These are phyloP conservation scores for Fusarium sacchari DNA, from an alignment of 2,329 filamentous ascomycete genomes.

Conservation along the genomic window DNA sequence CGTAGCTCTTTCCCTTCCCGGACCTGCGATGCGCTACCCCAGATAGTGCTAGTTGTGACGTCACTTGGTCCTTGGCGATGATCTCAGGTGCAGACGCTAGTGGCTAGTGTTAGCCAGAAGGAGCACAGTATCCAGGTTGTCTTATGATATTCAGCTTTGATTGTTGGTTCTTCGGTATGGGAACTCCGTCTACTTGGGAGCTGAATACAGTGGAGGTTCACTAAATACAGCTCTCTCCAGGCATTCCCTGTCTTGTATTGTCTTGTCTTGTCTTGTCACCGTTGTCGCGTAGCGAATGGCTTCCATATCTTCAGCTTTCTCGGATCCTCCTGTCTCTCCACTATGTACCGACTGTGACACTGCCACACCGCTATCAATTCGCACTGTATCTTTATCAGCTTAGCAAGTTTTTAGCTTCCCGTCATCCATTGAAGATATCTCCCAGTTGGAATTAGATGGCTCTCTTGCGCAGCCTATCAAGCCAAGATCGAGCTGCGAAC, in stretches of 20 bases:
- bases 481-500: background rate
- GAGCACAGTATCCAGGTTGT: conserved; percentile 11
- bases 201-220: background rate
- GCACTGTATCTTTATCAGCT: conserved; percentile 29
- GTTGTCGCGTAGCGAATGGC: background rate
- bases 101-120: background rate
- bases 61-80: conserved; percentile 38
- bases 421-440: background rate
- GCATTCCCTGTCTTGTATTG: background rate
- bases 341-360: background rate
- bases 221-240: background rate
- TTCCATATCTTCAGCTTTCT: conserved; percentile 4
- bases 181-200: conserved; percentile 1
- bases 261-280: background rate
- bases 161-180: background rate
- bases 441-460: conserved; percentile 7
- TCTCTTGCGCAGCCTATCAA: background rate
- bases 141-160: conserved; percentile 14
- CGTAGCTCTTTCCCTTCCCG: conserved; percentile 31
- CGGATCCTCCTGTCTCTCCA: conserved; percentile 12
- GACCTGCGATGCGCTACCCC: conserved; percentile 34
- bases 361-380: conserved; percentile 15
- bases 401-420: background rate
- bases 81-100: conserved; percentile 37
- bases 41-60: conserved; percentile 40